Percentiles rank a stretch among this genome's conserved stretches.
phyloP scores from a whole-genome alignment of 2,329 filamentous ascomycete species.

The Mycogone perniciosa region DNA sequence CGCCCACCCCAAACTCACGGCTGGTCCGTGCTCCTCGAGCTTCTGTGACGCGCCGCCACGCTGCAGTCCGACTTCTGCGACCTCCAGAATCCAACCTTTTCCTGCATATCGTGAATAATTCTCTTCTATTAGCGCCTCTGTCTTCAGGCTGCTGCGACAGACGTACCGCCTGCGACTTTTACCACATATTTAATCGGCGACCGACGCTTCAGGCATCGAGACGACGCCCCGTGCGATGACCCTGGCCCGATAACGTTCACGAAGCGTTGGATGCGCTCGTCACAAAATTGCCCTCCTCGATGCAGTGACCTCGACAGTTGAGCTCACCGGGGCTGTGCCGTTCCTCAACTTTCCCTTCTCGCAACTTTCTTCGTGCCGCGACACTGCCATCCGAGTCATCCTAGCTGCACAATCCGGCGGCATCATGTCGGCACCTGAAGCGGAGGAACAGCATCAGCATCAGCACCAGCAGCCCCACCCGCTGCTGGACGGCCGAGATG shows the following conservation, averaged over 20 bases:
- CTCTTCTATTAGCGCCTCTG: background rate
- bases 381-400: background rate
- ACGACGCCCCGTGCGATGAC: constrained; percentile 8
- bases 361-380: background rate
- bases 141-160: no score
- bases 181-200: background rate
- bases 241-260: constrained; percentile 10
- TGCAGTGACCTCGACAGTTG: constrained; percentile 7
- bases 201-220: background rate
- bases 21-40: constrained; percentile 13
- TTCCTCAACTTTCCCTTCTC: background rate
- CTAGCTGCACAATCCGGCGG: constrained; percentile 5
- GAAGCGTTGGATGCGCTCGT: constrained; percentile 9
- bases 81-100: background rate
- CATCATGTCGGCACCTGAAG: constrained; percentile 9
- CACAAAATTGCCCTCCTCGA: constrained; percentile 8
- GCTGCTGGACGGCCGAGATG: constrained; percentile 27
- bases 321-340: constrained; percentile 11
- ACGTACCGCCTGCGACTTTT: background rate
- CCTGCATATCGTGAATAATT: background rate
- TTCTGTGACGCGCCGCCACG: constrained; percentile 11
- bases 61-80: background rate
- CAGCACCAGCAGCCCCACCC: constrained; percentile 19
- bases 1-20: background rate
- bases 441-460: constrained; percentile 8